phyloP scores from a whole-genome alignment of 805 yeast genomes.

The Saccharomycopsis babjevae region DNA sequence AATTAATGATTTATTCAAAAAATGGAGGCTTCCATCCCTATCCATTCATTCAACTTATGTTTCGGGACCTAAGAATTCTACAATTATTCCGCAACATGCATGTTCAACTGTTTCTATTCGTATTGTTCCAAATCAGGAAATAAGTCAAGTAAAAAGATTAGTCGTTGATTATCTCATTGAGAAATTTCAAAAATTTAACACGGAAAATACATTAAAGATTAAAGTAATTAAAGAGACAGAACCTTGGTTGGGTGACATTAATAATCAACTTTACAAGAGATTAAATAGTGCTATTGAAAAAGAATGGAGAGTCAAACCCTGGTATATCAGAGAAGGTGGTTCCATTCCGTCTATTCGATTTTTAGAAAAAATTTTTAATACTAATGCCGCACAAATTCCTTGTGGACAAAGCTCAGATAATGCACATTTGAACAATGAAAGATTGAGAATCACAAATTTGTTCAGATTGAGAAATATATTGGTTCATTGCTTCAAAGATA shows the following conservation, averaged over 20 bases:
- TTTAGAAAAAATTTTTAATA: conserved; percentile 68
- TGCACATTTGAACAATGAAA: conserved; percentile 86
- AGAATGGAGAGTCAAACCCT: conserved; percentile 76
- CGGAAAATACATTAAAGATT: conserved; percentile 54
- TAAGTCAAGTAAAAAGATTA: conserved; percentile 42
- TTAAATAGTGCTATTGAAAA: conserved; percentile 48
- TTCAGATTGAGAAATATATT: conserved; percentile 62
- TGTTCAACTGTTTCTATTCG: conserved; percentile 71
- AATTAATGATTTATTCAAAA: conserved; percentile 47
- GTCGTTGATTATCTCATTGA: conserved; percentile 38
- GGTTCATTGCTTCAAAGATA: conserved; percentile 38
- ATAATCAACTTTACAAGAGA: conserved; percentile 60
- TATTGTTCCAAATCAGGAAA: conserved; percentile 80
- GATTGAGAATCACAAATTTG: conserved; percentile 68
- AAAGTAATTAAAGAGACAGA: conserved; percentile 77
- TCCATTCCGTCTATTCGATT: conserved; percentile 86
- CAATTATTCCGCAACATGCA: conserved; percentile 81
- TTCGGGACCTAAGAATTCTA: conserved; percentile 82
- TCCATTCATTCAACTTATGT: conserved; percentile 78
- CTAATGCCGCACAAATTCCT: conserved; percentile 92
- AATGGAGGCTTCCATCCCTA: conserved; percentile 86
- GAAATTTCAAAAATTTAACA: conserved; percentile 38
- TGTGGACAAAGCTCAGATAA: conserved; percentile 94
- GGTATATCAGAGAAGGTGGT: conserved; percentile 92
- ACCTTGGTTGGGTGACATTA: conserved; percentile 90